phyloP scores from a whole-genome alignment of 2,329 filamentous ascomycete species.

The Diplodia corticola region DNA sequence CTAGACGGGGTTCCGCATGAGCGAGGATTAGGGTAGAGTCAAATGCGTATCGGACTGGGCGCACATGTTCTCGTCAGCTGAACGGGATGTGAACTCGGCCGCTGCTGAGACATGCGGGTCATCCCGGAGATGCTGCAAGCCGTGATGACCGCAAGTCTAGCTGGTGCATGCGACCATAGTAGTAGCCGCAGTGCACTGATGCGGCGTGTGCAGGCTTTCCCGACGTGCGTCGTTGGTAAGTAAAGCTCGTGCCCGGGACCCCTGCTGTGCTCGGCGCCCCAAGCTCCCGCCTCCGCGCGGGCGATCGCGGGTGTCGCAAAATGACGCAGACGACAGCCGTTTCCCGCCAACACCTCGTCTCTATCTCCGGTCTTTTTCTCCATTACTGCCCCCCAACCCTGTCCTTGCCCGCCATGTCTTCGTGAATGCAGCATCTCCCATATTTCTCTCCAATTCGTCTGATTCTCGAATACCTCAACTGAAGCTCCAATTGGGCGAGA shows the following conservation, averaged over 20 bases:
- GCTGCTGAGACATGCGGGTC: constrained; percentile 2
- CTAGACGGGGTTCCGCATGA: background rate
- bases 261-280: background rate
- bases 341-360: background rate
- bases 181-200: background rate
- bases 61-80: constrained; percentile 14
- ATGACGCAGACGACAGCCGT: constrained; percentile 23
- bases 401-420: constrained; percentile 7
- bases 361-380: background rate
- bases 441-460: background rate
- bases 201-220: background rate
- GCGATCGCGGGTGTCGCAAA: constrained; percentile 9
- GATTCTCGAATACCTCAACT: background rate
- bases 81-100: background rate
- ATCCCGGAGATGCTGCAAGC: background rate
- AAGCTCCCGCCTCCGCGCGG: background rate
- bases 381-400: background rate
- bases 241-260: background rate
- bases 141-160: background rate
- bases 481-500: background rate
- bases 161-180: background rate
- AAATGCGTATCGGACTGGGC: background rate
- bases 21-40: background rate
- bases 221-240: background rate
- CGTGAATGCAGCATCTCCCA: background rate